phyloP scores from a whole-genome alignment of 1,139 yeast genomes.

The Debaryomyces psychrophilus region DNA sequence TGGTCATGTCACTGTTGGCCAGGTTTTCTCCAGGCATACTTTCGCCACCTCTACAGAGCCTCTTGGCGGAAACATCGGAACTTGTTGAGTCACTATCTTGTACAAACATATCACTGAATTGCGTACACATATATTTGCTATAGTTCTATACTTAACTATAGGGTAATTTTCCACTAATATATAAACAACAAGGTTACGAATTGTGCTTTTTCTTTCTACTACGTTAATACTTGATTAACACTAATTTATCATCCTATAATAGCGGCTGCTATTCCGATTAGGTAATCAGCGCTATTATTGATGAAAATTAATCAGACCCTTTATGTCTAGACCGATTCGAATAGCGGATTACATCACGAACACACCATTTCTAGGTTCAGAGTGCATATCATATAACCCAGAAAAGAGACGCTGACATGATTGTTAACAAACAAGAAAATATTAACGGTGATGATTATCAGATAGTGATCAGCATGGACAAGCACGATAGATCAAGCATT shows the following conservation, averaged over 20 bases:
- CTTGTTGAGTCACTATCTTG: background rate
- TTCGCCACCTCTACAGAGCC: constrained; percentile 3
- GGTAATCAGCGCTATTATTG: background rate
- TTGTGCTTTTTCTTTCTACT: background rate
- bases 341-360: background rate
- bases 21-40: background rate
- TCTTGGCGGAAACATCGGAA: constrained; percentile 10
- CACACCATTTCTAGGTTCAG: background rate
- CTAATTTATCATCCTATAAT: background rate
- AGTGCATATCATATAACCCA: background rate
- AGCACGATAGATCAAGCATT: constrained; percentile 14
- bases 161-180: background rate
- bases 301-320: constrained; percentile 9
- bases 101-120: background rate
- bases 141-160: background rate
- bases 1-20: background rate
- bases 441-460: constrained; percentile 14
- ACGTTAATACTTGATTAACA: background rate
- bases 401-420: background rate
- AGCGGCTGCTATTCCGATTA: constrained; percentile 3
- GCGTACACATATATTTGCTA: background rate
- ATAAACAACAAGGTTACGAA: background rate
- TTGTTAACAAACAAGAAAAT: constrained; percentile 5
- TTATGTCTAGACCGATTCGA: constrained; percentile 3
- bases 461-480: constrained; percentile 12